Base-by-base conservation (phyloP, 148 eudicot species). In the Spergularia marina region DNA sequence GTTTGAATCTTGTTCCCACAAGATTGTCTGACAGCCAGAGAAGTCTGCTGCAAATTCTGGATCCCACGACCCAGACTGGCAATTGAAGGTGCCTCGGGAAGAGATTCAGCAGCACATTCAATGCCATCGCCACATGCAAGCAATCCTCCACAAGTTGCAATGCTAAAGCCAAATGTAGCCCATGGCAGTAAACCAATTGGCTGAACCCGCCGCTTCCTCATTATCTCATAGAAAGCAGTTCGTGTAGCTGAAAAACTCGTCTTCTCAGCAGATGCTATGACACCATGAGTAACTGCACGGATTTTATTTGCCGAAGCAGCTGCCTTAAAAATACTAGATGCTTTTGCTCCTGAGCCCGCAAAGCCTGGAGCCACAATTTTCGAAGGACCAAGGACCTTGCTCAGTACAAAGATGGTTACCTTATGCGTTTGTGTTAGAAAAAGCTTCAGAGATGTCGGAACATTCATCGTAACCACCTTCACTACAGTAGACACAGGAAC, bases 161-260 rank as follows among this genome's bases (percentile, higher is more conserved):
- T 70, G 49, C 99, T 95, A 67, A 84, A 85, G 70, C 97, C 97
- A 82, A 95, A 92, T 7, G 97, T 92, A 39, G 85, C 92, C 96
- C 88, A 95, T n/a, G 94, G 99, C 76, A 89, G 70, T 76, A 83
- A 65, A 9, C 99, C 91, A 77, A 95, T 71, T 0, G 88, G 90
- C 65, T 83, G 73, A 44, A 84, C 84, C 39, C 80, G 80, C 6
- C 96, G 78, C 64, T 88, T 90, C 81, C 99, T 89, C 99, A 95
- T 95, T 74, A 95, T 95, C 80, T 95, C 97, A 72, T 92, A 95
- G 57, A 95, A 95, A 13, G 99, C 90, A 10, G 97, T 78, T 81
- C 96, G 89, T 92, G 88, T 90, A 10, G 96, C 94, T 7, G 92
- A 89, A 67, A 95, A 71, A 82, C 99, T 95, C 2, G 97, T 90